Base-by-base conservation (phyloP, 495 filamentous ascomycete genomes). In the Acidiella bohemica region DNA sequence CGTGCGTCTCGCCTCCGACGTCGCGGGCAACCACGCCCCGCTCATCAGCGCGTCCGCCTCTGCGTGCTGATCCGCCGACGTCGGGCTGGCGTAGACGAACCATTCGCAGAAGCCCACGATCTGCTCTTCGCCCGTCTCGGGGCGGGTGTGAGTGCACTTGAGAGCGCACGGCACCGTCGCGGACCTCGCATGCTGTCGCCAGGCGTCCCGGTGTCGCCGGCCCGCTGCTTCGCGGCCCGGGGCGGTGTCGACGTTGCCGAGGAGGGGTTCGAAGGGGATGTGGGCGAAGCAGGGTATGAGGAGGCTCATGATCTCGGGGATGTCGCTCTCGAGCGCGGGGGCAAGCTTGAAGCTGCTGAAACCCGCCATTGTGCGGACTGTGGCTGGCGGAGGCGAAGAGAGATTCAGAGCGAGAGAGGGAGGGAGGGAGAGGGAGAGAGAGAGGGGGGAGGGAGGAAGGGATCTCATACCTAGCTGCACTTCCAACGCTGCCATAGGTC, bases 21-120 rank as follows among this genome's bases (percentile, higher is more conserved):
- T 30, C 19, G 32, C 30, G 12, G 45, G 25, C 16, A 49, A n/a
- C 46, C 46, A 49, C 14, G 8, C 9, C 3, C 20, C 46, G 1
- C 40, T 39, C 2, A 44, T 17, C 2, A 44, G 40, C 7, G n/a
- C 36, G 13, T 39, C 19, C 18, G 21, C 8, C 24, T 24, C 7
- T 7, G 22, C 18, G 16, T 39, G 14, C 8, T 33, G 12, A 14
- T 44, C 46, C 18, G 40, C n/a, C 9, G 46, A 29, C 5, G 32
- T 26, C 3, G 30, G 40, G 4, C 27, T 21, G 35, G 27, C 33
- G 40, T 44, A 49, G 32, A 49, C 35, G 41, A 33, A 39, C 46
- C 46, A 49, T 18, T 49, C 26, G 7, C 33, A 21, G 34, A 37
- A 43, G n/a, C 41, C 46, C 5, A 39, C 41, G 12, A 49, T 25